Base-by-base conservation (phyloP, 805 yeast genomes). In the Candida manassasensis region DNA sequence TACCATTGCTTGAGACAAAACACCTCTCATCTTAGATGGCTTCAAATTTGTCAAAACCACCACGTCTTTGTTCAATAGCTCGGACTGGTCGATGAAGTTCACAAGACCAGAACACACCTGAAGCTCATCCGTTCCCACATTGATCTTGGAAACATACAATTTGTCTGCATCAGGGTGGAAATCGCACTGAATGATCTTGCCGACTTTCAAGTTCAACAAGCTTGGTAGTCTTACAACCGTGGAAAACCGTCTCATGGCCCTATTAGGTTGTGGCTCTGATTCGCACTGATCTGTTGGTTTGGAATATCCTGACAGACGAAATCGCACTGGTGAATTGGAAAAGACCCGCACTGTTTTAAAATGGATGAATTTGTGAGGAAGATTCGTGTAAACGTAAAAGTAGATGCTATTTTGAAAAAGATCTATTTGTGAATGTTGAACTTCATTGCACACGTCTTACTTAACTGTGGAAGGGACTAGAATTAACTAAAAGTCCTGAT, bases 21-120 rank as follows among this genome's bases (percentile, higher is more conserved):
- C 68, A 1, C 86, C 86, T 41, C 85, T 59, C 73, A 81, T 71
- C 49, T 77, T 78, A 8, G 77, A 66, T 3, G 79, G 72, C 45
- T 79, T 80, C 52, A 81, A 53, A 46, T 81, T 81, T 4, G 71
- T 66, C 14, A 79, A 61, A 2, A 81, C 59, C 0, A 79, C 77
- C 3, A 79, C 81, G 16, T 58, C 47, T 4, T 60, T 53, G 19
- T 58, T 48, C 3, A 57, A 40, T 46, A 81, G 47, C 16, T 62
- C 44, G 0, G 63, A 67, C 4, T 44, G 42, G 0, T 75, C 60
- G 2, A 77, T 48, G 36, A 50, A 59, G 5, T 63, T 62, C 16
- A 73, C 79, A 6, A 81, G 55, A 0, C 86, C 86, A 34, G 82
- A 75, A 43, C 83, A 77, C 1, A 80, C 77, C 35, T 74, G 73